These are phyloP conservation scores for Globisporangium abappressorium DNA, from an alignment of 352 stramenopile genomes.

Conservation along the genomic window DNA sequence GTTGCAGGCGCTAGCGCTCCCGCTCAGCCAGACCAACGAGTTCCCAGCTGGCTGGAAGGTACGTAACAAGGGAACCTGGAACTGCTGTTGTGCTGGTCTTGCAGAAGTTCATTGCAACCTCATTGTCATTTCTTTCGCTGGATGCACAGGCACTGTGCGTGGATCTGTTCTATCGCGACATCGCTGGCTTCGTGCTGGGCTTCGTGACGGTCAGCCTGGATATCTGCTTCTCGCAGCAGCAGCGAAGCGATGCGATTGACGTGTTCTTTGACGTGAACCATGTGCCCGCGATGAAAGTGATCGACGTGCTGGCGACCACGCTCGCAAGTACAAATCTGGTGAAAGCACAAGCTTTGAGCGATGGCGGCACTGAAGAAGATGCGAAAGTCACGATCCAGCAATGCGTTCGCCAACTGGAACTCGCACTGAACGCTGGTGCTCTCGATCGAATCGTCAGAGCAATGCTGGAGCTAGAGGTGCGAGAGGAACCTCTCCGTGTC, in stretches of 20 bases:
- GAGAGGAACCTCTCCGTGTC: background rate
- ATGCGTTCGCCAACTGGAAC: conserved; percentile 48
- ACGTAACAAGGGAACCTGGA: background rate
- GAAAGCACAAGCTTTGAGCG: background rate
- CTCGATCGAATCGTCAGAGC: conserved; percentile 31
- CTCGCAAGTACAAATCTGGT: conserved; percentile 25
- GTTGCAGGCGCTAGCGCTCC: conserved; percentile 36
- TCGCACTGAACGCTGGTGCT: conserved; percentile 21
- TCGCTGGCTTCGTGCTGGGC: conserved; percentile 43
- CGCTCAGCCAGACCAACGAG: conserved; percentile 25
- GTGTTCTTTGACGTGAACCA: conserved; percentile 46
- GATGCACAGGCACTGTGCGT: conserved; percentile 44
- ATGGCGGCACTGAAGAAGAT: conserved; percentile 22
- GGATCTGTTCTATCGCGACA: conserved; percentile 53
- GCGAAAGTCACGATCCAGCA: conserved; percentile 35
- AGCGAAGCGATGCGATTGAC: conserved; percentile 48
- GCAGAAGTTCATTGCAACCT: background rate
- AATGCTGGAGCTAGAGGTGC: conserved; percentile 37
- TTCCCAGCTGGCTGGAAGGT: conserved; percentile 54
- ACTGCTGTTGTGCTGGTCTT: background rate
- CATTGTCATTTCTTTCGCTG: background rate
- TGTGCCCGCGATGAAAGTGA: conserved; percentile 32
- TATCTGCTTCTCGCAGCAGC: conserved; percentile 36
- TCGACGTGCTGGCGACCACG: conserved; percentile 32
- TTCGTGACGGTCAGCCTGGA: conserved; percentile 58